Percentiles rank a stretch among this genome's conserved stretches.
Evolutionary conservation across 805 yeast species (phyloP).

Genomic region (Saccharomycopsis lassenensis): DNA sequence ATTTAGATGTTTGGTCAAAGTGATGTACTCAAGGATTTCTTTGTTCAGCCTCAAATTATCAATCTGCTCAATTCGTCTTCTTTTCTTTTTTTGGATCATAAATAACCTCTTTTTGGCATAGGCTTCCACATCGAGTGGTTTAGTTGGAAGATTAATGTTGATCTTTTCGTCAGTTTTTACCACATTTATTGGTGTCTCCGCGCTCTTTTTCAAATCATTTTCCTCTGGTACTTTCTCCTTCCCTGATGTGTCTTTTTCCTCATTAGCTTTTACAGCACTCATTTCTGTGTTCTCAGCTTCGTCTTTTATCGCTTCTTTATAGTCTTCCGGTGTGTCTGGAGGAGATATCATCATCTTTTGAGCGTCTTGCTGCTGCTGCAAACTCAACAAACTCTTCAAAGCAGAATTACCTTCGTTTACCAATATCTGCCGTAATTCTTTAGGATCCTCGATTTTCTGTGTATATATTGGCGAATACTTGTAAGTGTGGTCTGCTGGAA

Average conservation of each 20-base stretch:
- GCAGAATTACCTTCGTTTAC: slow-evolving; percentile 78
- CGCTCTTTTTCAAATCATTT: too few species aligned
- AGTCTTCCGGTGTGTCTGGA: slow-evolving; percentile 11
- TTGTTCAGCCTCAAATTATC: slow-evolving; percentile 5
- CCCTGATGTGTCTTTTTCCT: background rate
- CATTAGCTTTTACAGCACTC: slow-evolving; percentile 6
- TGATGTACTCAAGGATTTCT: slow-evolving; percentile 4
- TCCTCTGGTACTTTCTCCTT: too few species aligned
- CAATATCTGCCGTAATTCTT: slow-evolving; percentile 54
- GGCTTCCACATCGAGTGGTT: slow-evolving; percentile 42
- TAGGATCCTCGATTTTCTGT: slow-evolving; percentile 55
- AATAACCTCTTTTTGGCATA: slow-evolving; percentile 41
- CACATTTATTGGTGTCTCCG: background rate
- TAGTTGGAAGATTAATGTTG: slow-evolving; percentile 18
- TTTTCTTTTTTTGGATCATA: slow-evolving; percentile 26
- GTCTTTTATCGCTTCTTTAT: slow-evolving; percentile 13
- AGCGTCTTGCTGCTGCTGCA: slow-evolving; percentile 18
- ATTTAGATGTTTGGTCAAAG: slow-evolving; percentile 10
- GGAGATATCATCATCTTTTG: slow-evolving; percentile 11
- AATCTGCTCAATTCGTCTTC: background rate
- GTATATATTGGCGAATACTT: slow-evolving; percentile 63
- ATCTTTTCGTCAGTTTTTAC: too few species aligned
- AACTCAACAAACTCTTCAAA: slow-evolving; percentile 44
- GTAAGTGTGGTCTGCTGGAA: slow-evolving; percentile 93
- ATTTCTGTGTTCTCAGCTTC: slow-evolving; percentile 9